phyloP scores from a whole-genome alignment of 192 early-diverging fungal species.

The Podila minutissima region DNA sequence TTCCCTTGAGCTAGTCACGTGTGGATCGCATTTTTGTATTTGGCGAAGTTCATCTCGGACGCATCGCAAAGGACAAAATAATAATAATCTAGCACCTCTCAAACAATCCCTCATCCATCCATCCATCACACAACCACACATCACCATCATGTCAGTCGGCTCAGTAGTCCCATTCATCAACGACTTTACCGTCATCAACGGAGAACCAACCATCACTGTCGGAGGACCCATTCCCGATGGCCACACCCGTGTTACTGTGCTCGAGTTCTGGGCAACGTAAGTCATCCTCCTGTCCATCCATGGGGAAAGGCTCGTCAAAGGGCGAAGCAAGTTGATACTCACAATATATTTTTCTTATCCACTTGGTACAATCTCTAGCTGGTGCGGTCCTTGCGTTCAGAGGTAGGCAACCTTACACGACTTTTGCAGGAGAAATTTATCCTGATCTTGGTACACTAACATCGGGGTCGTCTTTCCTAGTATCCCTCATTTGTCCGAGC shows the following conservation, averaged over 20 bases:
- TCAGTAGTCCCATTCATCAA: constrained; percentile 35
- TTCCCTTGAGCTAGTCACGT: no score
- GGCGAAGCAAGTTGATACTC: not conserved
- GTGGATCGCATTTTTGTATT: no score
- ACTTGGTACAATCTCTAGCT: constrained; percentile 4
- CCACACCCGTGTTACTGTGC: constrained; percentile 33
- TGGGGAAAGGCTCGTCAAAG: no score
- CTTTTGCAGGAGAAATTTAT: no score
- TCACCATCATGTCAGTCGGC: constrained; percentile 47
- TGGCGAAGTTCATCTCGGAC: no score
- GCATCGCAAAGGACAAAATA: not conserved
- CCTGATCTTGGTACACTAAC: no score
- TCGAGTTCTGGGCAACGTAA: constrained; percentile 55
- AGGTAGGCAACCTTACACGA: constrained; percentile 8
- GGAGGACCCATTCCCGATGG: constrained; percentile 47
- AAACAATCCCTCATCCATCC: not conserved
- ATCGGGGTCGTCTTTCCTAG: not conserved
- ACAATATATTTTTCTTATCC: not conserved
- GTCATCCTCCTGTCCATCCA: not conserved
- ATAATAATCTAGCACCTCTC: not conserved
- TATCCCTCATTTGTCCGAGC: constrained; percentile 59
- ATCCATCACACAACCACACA: not conserved
- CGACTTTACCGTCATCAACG: constrained; percentile 52
- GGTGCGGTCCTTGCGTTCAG: constrained; percentile 46
- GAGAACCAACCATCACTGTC: constrained; percentile 40